phyloP scores from a whole-genome alignment of 2,329 filamentous ascomycete genomes.

The Ceratocystis smalleyi region DNA sequence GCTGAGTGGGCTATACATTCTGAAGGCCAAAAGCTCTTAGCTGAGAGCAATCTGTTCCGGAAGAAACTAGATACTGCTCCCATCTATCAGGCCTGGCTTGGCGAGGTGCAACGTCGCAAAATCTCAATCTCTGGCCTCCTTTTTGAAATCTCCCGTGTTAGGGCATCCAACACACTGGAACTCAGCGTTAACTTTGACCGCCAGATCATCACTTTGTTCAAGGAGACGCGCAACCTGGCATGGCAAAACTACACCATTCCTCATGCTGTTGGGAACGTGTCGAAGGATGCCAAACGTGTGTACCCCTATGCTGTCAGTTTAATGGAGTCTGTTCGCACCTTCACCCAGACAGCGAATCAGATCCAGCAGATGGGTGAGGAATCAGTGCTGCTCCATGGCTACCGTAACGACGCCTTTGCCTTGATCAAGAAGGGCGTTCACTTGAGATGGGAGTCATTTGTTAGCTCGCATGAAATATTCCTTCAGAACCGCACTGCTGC shows the following conservation, averaged over 20 bases:
- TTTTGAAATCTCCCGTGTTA: constrained; percentile 75
- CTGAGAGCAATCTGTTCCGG: constrained; percentile 82
- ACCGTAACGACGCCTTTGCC: constrained; percentile 75
- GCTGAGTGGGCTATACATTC: constrained; percentile 88
- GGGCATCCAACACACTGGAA: constrained; percentile 76
- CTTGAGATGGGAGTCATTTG: constrained; percentile 92
- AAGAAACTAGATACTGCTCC: constrained; percentile 89
- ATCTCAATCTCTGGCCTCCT: constrained; percentile 84
- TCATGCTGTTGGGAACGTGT: constrained; percentile 85
- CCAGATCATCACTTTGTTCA: constrained; percentile 94
- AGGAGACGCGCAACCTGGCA: constrained; percentile 87
- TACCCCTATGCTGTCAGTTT: constrained; percentile 96
- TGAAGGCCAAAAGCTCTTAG: constrained; percentile 84
- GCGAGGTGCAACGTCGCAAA: constrained; percentile 75
- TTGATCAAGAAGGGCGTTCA: constrained; percentile 78
- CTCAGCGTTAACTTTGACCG: constrained; percentile 91
- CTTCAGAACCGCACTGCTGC: constrained; percentile 37
- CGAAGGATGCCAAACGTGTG: constrained; percentile 95
- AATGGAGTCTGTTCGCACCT: constrained; percentile 95
- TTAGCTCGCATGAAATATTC: constrained; percentile 84
- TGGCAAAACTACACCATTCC: constrained; percentile 94
- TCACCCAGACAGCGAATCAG: constrained; percentile 71
- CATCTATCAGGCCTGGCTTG: constrained; percentile 90
- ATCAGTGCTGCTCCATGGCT: constrained; percentile 72
- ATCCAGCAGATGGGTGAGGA: constrained; percentile 79